These are phyloP conservation scores for Tetratostichococcus sp. DNA, from an alignment of 139 green algal genomes.

Conservation along the genomic window DNA sequence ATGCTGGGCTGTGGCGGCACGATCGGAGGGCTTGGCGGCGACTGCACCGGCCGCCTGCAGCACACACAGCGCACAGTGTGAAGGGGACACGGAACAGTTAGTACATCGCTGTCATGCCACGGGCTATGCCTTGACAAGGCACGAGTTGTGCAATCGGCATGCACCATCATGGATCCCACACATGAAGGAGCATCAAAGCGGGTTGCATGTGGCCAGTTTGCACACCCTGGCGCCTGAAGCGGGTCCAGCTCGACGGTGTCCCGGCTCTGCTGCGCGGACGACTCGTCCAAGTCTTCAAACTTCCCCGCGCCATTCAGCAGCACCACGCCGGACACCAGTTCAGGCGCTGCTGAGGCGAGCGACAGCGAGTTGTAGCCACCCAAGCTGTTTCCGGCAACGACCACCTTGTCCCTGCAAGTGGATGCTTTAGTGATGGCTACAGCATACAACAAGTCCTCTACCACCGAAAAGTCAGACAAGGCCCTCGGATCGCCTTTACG, in stretches of 20 bases:
- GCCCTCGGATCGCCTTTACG: too few relatives aligned
- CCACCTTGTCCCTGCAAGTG: slow-evolving; percentile 7
- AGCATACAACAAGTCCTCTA: too few relatives aligned
- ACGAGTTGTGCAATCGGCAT: too few relatives aligned
- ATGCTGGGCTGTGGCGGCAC: not conserved
- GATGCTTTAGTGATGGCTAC: too few relatives aligned
- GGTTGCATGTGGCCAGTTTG: too few relatives aligned
- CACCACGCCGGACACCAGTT: slow-evolving; percentile 56
- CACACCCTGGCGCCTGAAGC: not conserved
- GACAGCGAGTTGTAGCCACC: slow-evolving; percentile 67
- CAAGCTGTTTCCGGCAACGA: slow-evolving; percentile 67
- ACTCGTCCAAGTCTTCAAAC: slow-evolving; percentile 40
- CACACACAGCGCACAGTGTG: too few relatives aligned
- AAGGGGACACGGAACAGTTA: too few relatives aligned
- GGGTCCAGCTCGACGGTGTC: not conserved
- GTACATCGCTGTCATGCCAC: too few relatives aligned
- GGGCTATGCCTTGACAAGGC: too few relatives aligned
- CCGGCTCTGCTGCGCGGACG: slow-evolving; percentile 17
- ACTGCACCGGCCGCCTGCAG: not conserved
- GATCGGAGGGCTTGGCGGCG: not conserved
- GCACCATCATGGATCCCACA: too few relatives aligned
- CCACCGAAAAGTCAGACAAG: too few relatives aligned
- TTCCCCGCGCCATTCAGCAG: slow-evolving; percentile 67
- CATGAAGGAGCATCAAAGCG: too few relatives aligned
- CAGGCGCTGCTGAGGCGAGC: slow-evolving; percentile 34